Conservation (phyloP, 2,329 filamentous ascomycete genomes). For the Phaeoacremonium minimum region DNA sequence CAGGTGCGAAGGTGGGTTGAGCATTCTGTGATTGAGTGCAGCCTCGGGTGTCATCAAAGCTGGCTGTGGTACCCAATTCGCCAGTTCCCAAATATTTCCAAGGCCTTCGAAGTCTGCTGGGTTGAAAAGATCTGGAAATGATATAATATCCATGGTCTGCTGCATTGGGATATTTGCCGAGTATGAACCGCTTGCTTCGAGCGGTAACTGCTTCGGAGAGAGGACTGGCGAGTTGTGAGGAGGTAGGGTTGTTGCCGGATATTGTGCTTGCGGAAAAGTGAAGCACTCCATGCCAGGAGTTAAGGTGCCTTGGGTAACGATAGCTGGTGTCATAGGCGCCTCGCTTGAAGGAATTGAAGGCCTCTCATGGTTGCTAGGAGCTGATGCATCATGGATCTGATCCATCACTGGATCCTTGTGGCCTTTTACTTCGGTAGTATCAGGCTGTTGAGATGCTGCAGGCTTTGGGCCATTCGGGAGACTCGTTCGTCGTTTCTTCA, state of each 20-base stretch:
- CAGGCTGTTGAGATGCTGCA: no score
- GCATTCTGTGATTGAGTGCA: background rate
- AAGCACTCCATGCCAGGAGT: slow-evolving; percentile 10
- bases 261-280: slow-evolving; percentile 8
- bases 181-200: background rate
- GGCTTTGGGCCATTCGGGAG: no score
- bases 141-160: background rate
- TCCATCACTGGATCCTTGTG: no score
- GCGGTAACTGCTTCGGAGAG: slow-evolving; percentile 12
- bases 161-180: no score
- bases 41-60: background rate
- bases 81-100: background rate
- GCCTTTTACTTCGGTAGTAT: no score
- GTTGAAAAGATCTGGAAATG: background rate
- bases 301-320: slow-evolving; percentile 2
- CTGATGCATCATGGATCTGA: no score
- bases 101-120: background rate
- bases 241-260: background rate
- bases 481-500: slow-evolving; percentile 9
- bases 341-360: no score
- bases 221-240: slow-evolving; percentile 9
- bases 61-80: slow-evolving; percentile 2
- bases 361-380: no score
- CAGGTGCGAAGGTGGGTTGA: background rate
- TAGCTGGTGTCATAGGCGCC: no score